phyloP scores from a whole-genome alignment of 2,329 filamentous ascomycete species.

The Ceratocystiopsis sp. region DNA sequence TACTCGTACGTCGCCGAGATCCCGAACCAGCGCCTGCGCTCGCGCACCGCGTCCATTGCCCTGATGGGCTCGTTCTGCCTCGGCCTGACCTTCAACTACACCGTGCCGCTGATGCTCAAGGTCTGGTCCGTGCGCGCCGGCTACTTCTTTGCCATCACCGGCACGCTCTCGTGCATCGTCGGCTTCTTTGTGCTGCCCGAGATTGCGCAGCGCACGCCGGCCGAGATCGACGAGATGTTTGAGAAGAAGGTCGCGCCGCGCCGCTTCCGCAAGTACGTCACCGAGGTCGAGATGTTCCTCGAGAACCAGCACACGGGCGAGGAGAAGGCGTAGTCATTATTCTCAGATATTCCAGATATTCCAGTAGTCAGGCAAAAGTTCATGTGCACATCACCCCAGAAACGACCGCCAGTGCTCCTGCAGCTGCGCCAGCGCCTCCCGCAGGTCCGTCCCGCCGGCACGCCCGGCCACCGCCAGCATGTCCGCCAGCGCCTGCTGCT shows the following conservation, averaged over 20 bases:
- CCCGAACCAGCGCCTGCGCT: slow-evolving; percentile 1
- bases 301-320: neutral
- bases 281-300: neutral
- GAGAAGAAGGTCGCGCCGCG: slow-evolving; percentile 1
- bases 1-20: slow-evolving; percentile 2
- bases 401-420: neutral
- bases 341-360: too few relatives aligned
- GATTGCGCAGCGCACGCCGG: slow-evolving; percentile 1
- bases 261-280: slow-evolving; percentile 2
- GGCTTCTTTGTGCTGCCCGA: slow-evolving; percentile 2
- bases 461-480: neutral
- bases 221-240: slow-evolving; percentile 3
- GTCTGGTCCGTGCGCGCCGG: slow-evolving; percentile 1
- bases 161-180: neutral
- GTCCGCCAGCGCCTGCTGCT: neutral
- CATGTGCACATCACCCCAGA: neutral
- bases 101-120: slow-evolving; percentile 1
- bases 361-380: too few relatives aligned
- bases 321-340: neutral
- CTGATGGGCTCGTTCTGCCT: slow-evolving; percentile 1
- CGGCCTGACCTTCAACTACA: slow-evolving; percentile 1
- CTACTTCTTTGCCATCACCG: slow-evolving; percentile 1
- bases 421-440: neutral
- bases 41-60: neutral
- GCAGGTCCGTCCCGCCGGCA: neutral